phyloP scores from a whole-genome alignment of 2,329 filamentous ascomycete genomes.

The Sclerotinia sclerotiorum region DNA sequence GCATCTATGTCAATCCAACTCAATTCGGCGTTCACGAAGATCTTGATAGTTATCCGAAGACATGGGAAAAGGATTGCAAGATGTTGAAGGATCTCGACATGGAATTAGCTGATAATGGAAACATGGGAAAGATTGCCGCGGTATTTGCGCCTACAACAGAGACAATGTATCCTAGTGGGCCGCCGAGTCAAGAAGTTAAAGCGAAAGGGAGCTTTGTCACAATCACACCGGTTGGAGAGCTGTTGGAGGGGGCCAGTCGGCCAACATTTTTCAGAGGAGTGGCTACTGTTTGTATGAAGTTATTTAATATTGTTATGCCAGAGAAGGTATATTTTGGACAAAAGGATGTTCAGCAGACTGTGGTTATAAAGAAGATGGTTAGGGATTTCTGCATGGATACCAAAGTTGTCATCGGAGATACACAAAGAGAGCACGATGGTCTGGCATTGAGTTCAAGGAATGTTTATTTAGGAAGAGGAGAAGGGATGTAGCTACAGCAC shows the following conservation, averaged over 20 bases:
- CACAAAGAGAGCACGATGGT: conserved; percentile 74
- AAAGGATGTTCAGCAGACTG: conserved; percentile 96
- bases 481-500: conserved; percentile 68
- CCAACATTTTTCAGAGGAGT: conserved; percentile 97
- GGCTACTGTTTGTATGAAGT: conserved; percentile 92
- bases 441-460: conserved; percentile 91
- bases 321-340: conserved; percentile 91
- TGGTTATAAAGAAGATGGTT: conserved; percentile 83
- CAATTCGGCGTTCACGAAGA: conserved; percentile 93
- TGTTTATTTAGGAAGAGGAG: conserved; percentile 82
- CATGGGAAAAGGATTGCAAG: conserved; percentile 75
- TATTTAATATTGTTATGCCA: conserved; percentile 79
- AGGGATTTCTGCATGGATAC: conserved; percentile 81
- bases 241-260: conserved; percentile 80
- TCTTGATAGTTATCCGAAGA: conserved; percentile 82
- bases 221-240: conserved; percentile 77
- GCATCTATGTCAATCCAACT: conserved; percentile 93
- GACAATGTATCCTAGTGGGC: conserved; percentile 83
- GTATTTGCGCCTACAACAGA: conserved; percentile 82
- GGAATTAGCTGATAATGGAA: conserved; percentile 63
- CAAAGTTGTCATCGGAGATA: conserved; percentile 71
- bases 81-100: conserved; percentile 67
- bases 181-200: conserved; percentile 66
- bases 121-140: conserved; percentile 69
- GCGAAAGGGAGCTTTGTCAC: conserved; percentile 87